Evolutionary conservation across 2,329 filamentous ascomycete genomes (phyloP), one percentile per base, ranked within the genome.

Genomic region (Metarhizium anisopliae): DNA sequence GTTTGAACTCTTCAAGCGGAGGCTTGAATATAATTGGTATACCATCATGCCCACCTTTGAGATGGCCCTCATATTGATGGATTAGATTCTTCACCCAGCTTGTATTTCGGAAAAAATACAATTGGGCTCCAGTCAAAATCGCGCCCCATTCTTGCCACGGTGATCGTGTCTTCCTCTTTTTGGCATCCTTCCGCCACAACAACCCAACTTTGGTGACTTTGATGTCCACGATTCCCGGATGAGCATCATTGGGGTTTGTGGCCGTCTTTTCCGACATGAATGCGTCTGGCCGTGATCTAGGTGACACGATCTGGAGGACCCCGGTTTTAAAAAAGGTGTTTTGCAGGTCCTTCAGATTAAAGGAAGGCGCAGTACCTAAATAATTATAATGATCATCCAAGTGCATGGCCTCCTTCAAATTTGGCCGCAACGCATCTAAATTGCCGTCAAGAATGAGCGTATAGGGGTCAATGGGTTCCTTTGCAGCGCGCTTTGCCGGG

Each of bases 121-220:
- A 81, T 66, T 96, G 93, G 6, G 94, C 95, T n/a, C 93, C 90
- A 0, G 94, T 99, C 35, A 99, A 79, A 57, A 99, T 88, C 29
- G 91, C 94, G 53, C 94, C 94, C 94, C 94, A 99, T 78, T 99
- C 94, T 67, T 96, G 93, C 94, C 94, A 99, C 1, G 94, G 93
- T 11, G 93, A 96, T 47, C 93, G 83, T 0, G 91, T 87, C 71
- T 95, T 95, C 73, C 94, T 93, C 73, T 93, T 96, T 74, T 95
- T 96, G 1, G 81, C 75, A 60, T 96, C 91, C 68, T 99, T 99
- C 49, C 94, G 85, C 94, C 94, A 99, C 36, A 99, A 70, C 2
- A 96, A 75, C 4, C 94, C 94, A 52, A 99, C 92, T 70, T 97
- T 99, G 49, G 93, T 96, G 50, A 97, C 88, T 63, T 96, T 96